phyloP scores from a whole-genome alignment of 2,329 filamentous ascomycete genomes.

The Fusarium sarcochroum region DNA sequence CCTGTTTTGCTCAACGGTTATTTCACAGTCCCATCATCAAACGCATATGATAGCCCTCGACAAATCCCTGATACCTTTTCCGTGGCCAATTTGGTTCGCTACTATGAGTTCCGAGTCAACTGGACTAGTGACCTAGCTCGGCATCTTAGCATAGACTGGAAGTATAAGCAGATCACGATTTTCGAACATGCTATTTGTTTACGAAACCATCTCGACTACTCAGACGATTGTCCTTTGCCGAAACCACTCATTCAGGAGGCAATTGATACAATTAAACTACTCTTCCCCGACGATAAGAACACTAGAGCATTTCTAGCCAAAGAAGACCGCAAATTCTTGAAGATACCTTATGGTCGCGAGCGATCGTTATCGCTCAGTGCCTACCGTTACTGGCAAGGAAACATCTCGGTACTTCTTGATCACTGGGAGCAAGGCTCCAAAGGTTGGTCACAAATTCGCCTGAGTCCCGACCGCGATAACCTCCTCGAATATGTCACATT shows the following conservation, averaged over 20 bases:
- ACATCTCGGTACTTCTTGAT: not conserved
- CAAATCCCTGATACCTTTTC: not conserved
- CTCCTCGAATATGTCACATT: not conserved
- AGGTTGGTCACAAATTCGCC: not conserved
- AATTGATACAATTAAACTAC: conserved; percentile 1
- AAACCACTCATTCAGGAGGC: not conserved
- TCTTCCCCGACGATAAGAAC: not conserved
- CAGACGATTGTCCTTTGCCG: not conserved
- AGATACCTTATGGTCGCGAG: not conserved
- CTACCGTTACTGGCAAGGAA: not conserved
- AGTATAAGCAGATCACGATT: conserved; percentile 9
- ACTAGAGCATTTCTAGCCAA: not conserved
- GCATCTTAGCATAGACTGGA: not conserved
- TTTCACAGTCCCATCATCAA: not conserved
- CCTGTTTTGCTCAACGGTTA: not conserved
- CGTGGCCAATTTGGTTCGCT: not conserved
- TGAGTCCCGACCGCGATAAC: not conserved
- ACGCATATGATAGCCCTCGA: accelerated
- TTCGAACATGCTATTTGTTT: conserved; percentile 9
- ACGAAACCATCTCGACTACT: not conserved
- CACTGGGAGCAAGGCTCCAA: not conserved
- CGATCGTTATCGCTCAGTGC: not conserved
- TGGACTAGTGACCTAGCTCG: conserved; percentile 4
- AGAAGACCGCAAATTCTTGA: not conserved
- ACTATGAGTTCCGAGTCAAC: not conserved